Base-by-base conservation (phyloP, 192 early-diverging fungal genomes). In the Rhizophlyctis rosea region DNA sequence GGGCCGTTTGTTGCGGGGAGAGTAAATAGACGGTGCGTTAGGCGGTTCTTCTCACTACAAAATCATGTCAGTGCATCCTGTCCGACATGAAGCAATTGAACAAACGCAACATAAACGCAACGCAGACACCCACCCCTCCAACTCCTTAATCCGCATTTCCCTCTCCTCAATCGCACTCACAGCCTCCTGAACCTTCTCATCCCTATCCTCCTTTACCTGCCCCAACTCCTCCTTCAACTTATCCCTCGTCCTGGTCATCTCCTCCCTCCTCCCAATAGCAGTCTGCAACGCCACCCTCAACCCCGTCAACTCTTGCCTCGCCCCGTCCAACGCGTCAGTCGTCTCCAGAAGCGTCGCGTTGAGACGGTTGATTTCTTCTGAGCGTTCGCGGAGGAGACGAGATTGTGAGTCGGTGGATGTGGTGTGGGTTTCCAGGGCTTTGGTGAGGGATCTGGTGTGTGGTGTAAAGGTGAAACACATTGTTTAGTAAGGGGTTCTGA, bases 101-200 rank as follows among this genome's bases (percentile, higher is more conserved):
- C n/a, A n/a, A n/a, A n/a, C n/a, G n/a, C n/a, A n/a, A n/a, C n/a
- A n/a, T n/a, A n/a, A n/a, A n/a, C n/a, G n/a, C n/a, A n/a, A n/a
- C n/a, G n/a, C n/a, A n/a, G n/a, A n/a, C 39, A 44, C 39, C 18
- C 18, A 44, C 39, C 18, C 18, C 18, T 44, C 39, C 39, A 44
- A 44, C 18, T 44, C 39, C 7, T 7, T 18, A 44, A 44, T 44
- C 39, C 39, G 7, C 39, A 13, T 44, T 18, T 44, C 39, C 39
- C 39, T 44, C 39, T 44, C 39, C 39, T 44, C 39, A 44, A 44
- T 44, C 39, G 39, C 39, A 44, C 7, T 18, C 39, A 44, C 39
- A 7, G 39, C 39, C 39, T 44, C 39, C 39, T 44, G 39, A 44
- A 44, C 18, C 39, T 44, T 44, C 39, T 44, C 39, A 7, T 44